These are phyloP conservation scores for Penicillium palitans DNA, from an alignment of 2,329 filamentous ascomycete genomes.

Conservation along the genomic window DNA sequence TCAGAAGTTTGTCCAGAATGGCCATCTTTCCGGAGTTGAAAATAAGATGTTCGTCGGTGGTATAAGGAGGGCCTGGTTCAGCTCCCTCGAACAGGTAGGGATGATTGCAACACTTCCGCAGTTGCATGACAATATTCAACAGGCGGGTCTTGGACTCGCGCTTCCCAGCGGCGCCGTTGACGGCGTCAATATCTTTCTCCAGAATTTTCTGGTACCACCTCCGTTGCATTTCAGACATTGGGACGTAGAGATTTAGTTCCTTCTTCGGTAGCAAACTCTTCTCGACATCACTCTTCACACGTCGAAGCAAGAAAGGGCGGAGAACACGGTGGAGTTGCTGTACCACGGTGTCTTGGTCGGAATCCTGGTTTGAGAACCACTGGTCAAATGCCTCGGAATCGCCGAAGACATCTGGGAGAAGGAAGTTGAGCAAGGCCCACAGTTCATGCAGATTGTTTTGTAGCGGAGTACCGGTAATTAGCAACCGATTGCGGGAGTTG, in stretches of 20 bases:
- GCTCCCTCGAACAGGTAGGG: constrained; percentile 97
- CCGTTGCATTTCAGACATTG: constrained; percentile 98
- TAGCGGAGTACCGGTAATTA: constrained; percentile 94
- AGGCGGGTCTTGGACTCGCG: constrained; percentile 96
- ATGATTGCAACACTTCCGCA: constrained; percentile 98
- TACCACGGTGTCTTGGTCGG: constrained; percentile 92
- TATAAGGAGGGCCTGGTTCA: constrained; percentile 95
- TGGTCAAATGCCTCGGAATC: constrained; percentile 96
- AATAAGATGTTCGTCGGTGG: constrained; percentile 92
- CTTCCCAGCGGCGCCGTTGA: constrained; percentile 94
- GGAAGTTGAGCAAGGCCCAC: constrained; percentile 95
- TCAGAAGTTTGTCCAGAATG: constrained; percentile 88
- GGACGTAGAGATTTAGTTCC: constrained; percentile 93
- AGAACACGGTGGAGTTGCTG: constrained; percentile 93
- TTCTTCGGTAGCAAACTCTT: constrained; percentile 98
- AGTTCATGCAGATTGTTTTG: constrained; percentile 98
- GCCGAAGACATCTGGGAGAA: constrained; percentile 97
- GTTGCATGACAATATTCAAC: constrained; percentile 98
- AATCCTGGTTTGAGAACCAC: constrained; percentile 91
- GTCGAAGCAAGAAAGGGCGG: constrained; percentile 87
- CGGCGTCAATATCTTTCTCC: constrained; percentile 97
- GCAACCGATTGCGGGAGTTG: constrained; percentile 87
- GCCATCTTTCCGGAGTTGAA: constrained; percentile 97
- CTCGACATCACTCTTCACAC: constrained; percentile 96
- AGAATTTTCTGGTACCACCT: constrained; percentile 99